Percentiles rank a stretch among this genome's conserved stretches.
phyloP scores from a whole-genome alignment of 805 yeast species.

The Sugiyamaella valdiviana region DNA sequence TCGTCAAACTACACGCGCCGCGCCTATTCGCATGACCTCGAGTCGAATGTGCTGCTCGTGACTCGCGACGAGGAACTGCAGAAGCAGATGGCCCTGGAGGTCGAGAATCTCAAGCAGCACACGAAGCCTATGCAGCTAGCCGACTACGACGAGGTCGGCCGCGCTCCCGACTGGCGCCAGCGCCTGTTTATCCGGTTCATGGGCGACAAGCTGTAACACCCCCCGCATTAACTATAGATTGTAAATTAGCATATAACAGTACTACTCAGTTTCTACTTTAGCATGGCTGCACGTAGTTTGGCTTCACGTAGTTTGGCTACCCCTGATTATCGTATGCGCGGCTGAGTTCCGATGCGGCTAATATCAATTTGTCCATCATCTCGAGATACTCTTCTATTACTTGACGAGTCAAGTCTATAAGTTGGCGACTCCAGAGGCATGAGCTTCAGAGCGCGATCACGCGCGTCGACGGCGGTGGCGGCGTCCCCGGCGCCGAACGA shows the following conservation, averaged over 20 bases:
- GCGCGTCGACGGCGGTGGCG: conserved; percentile 9
- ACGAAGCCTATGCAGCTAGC: conserved; percentile 48
- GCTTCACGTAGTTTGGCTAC: too few species aligned
- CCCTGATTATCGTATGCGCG: background rate
- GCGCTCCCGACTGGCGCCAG: conserved; percentile 45
- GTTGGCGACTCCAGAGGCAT: background rate
- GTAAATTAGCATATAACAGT: background rate
- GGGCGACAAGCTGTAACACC: conserved; percentile 27
- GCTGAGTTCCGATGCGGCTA: too few species aligned
- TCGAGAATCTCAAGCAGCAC: conserved; percentile 50
- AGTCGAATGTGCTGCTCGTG: conserved; percentile 73
- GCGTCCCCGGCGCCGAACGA: conserved; percentile 8
- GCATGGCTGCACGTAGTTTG: too few species aligned
- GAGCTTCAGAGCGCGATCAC: conserved; percentile 3
- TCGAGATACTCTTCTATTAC: background rate
- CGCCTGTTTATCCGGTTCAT: conserved; percentile 23
- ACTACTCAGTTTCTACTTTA: too few species aligned
- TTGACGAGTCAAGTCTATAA: too few species aligned
- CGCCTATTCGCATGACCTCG: conserved; percentile 82
- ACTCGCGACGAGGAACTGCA: conserved; percentile 62
- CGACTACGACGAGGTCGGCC: conserved; percentile 59
- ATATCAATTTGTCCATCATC: background rate
- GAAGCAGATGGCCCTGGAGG: conserved; percentile 51
- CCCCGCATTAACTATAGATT: background rate
- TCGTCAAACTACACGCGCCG: conserved; percentile 90